A percentile compares a stretch with the other conserved stretches of the same genome.
Evolutionary conservation across 352 stramenopile species (phyloP).

Genomic region (Pythium biforme): DNA sequence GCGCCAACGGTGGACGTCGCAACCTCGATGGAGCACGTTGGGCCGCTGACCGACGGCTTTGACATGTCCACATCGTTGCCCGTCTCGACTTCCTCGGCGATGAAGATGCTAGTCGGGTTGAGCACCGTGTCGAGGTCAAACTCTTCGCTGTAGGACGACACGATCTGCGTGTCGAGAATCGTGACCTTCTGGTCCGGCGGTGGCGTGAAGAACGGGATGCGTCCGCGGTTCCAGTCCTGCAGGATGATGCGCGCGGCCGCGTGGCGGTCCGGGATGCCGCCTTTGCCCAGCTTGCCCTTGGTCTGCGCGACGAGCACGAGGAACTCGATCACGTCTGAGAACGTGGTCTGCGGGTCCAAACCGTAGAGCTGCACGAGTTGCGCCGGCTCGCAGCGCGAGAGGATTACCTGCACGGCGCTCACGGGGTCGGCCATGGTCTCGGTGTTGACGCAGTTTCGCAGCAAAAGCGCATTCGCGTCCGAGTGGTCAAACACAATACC

Average conservation of each 20-base stretch:
- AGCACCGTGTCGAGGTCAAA: conserved; percentile 71
- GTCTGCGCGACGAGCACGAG: conserved; percentile 91
- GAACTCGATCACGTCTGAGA: conserved; percentile 90
- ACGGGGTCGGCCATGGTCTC: conserved; percentile 95
- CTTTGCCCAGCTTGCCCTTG: conserved; percentile 95
- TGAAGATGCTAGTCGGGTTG: conserved; percentile 71
- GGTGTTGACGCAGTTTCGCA: conserved; percentile 97
- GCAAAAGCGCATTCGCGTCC: conserved; percentile 76
- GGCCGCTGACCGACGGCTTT: conserved; percentile 21
- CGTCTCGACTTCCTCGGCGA: conserved; percentile 33
- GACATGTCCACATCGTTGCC: conserved; percentile 12
- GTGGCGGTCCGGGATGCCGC: conserved; percentile 92
- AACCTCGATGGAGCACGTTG: conserved; percentile 49
- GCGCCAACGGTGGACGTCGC: conserved; percentile 7
- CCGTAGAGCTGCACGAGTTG: conserved; percentile 95
- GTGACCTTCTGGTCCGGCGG: conserved; percentile 67
- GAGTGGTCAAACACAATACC: conserved; percentile 97
- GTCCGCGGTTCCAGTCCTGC: conserved; percentile 91
- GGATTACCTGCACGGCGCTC: conserved; percentile 91
- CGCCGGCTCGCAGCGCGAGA: conserved; percentile 89
- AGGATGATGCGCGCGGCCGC: conserved; percentile 90
- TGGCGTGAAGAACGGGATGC: conserved; percentile 88
- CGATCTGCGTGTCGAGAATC: conserved; percentile 67
- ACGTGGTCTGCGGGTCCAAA: conserved; percentile 81
- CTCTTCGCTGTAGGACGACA: conserved; percentile 55